A percentile compares a stretch with the other conserved stretches of the same genome.
phyloP scores from a whole-genome alignment of 2,329 filamentous ascomycete genomes.

The Penicillium sp. region DNA sequence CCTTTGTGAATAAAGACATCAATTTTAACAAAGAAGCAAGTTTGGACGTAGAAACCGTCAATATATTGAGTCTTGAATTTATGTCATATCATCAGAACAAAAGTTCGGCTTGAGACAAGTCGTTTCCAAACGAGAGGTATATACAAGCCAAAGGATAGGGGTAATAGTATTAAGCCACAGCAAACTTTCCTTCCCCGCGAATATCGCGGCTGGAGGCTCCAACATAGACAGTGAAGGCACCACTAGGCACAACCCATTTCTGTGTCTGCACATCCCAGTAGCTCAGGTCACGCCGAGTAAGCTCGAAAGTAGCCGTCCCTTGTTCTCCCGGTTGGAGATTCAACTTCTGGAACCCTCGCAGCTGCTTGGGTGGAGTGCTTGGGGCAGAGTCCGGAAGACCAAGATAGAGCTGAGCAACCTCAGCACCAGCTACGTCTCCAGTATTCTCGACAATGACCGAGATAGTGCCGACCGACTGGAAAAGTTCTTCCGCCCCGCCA shows the following conservation, averaged over 20 bases:
- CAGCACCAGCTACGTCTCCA: conserved; percentile 46
- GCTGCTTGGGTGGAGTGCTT: conserved; percentile 32
- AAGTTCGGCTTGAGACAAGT: neutral
- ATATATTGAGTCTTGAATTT: neutral
- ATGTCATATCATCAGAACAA: neutral
- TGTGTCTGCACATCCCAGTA: conserved; percentile 35
- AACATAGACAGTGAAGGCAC: conserved; percentile 21
- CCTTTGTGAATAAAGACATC: neutral
- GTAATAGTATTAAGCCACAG: neutral
- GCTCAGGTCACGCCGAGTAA: conserved; percentile 40
- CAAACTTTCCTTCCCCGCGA: conserved; percentile 8
- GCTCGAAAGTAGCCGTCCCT: conserved; percentile 42
- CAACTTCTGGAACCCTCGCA: conserved; percentile 55
- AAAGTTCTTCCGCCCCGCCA: conserved; percentile 56
- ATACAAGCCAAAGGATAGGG: neutral
- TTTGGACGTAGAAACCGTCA: rapidly evolving
- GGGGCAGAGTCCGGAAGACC: conserved; percentile 35
- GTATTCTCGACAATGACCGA: conserved; percentile 51
- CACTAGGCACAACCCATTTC: conserved; percentile 31
- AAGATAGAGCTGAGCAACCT: conserved; percentile 59
- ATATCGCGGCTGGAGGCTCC: conserved; percentile 24
- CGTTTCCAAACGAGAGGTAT: neutral
- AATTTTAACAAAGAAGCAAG: neutral
- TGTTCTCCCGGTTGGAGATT: conserved; percentile 41
- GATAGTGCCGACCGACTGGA: conserved; percentile 49